Evolutionary conservation across 768 basidiomycete genomes (phyloP).

Genomic region (Suillus subaureus): DNA sequence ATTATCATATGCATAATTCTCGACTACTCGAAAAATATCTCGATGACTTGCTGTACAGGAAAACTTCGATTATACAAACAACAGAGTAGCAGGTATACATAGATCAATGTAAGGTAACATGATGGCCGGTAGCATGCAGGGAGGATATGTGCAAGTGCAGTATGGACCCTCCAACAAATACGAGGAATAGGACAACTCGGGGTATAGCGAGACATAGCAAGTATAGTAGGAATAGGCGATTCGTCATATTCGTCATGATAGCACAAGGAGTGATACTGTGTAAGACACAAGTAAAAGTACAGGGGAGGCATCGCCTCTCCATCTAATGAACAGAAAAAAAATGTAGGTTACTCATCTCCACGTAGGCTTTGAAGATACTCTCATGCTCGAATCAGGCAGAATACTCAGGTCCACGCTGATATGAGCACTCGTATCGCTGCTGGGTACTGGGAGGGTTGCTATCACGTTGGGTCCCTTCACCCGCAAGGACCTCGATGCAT

Average conservation of each 20-base stretch:
- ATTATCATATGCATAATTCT: background rate
- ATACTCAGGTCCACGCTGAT: conserved; percentile 40
- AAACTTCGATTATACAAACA: conserved; percentile 18
- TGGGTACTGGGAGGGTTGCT: conserved; percentile 36
- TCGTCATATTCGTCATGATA: conserved; percentile 2
- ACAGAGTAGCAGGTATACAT: conserved; percentile 23
- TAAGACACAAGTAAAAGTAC: conserved; percentile 18
- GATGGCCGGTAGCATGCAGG: conserved; percentile 22
- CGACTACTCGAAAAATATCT: background rate
- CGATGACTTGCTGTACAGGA: background rate
- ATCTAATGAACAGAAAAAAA: conserved; percentile 15
- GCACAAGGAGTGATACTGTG: background rate
- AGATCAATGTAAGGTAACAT: conserved; percentile 30
- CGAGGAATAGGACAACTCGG: conserved; percentile 15
- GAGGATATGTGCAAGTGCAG: conserved; percentile 4
- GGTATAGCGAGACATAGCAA: conserved; percentile 22
- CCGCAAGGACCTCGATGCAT: conserved; percentile 37
- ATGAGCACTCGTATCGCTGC: conserved; percentile 45
- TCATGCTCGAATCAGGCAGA: conserved; percentile 40
- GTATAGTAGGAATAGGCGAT: conserved; percentile 9
- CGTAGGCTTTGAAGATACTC: conserved; percentile 47
- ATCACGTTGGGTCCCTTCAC: conserved; percentile 34
- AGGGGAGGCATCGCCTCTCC: conserved; percentile 18
- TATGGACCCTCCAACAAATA: conserved; percentile 11
- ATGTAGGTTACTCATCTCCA: conserved; percentile 51